These are phyloP conservation scores for Arabis hirsuta DNA, from an alignment of 345 rosid genomes.

Conservation along the genomic window DNA sequence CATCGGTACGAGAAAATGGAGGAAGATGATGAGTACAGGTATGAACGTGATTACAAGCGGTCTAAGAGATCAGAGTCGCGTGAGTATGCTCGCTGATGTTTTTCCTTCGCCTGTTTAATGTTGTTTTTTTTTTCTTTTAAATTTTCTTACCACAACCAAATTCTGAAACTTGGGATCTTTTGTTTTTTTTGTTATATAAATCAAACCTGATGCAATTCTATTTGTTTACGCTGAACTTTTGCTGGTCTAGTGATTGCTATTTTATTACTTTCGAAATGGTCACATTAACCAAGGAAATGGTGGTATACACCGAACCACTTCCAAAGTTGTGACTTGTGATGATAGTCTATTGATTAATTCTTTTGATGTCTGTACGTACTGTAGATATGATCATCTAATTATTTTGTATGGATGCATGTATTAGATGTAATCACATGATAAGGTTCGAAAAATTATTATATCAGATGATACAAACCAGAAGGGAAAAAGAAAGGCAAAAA, in stretches of 20 bases:
- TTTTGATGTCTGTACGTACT: no score
- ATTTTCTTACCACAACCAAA: not conserved
- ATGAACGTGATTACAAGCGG: conserved; percentile 49
- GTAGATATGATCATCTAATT: no score
- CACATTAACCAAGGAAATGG: not conserved
- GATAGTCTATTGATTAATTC: no score
- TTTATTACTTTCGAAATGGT: not conserved
- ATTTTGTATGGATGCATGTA: no score
- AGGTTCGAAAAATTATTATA: no score
- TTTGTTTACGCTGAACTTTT: conserved; percentile 3
- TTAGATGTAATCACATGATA: no score
- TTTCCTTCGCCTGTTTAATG: not conserved
- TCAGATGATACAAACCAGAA: no score
- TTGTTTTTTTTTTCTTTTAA: not conserved
- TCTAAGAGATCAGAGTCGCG: conserved; percentile 38
- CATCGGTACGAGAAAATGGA: conserved; percentile 63
- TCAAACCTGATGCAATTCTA: conserved; percentile 7
- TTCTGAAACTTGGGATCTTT: not conserved
- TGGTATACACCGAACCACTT: no score
- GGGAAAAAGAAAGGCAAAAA: no score
- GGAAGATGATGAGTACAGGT: conserved; percentile 59
- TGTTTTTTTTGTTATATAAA: not conserved
- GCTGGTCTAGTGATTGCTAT: not conserved
- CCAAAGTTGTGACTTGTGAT: no score
- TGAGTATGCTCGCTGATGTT: conserved; percentile 37